phyloP scores from a whole-genome alignment of 2,329 filamentous ascomycete genomes.

The Ophiostoma novo-ulmi region DNA sequence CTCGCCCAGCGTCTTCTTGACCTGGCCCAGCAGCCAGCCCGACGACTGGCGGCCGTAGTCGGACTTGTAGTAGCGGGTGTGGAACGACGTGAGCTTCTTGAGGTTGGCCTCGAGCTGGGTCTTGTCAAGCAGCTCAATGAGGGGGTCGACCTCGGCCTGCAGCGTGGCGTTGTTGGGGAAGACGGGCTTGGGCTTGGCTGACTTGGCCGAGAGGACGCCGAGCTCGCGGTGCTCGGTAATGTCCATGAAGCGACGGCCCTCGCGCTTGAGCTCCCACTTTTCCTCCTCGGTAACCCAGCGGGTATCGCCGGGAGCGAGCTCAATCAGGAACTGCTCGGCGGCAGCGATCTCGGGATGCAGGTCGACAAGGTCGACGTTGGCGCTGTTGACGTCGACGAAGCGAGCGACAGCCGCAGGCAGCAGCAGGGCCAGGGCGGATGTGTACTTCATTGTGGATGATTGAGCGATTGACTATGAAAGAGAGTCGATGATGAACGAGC shows the following conservation, averaged over 20 bases:
- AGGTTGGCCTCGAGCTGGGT: constrained; percentile 71
- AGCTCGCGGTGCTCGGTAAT: constrained; percentile 71
- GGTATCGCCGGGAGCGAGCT: constrained; percentile 76
- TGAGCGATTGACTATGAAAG: background rate
- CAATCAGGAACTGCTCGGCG: constrained; percentile 65
- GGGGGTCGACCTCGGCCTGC: constrained; percentile 59
- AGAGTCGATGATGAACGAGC: background rate
- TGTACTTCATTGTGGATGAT: constrained; percentile 45
- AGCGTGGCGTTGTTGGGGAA: constrained; percentile 41
- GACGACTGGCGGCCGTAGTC: constrained; percentile 77
- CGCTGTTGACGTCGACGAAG: constrained; percentile 51
- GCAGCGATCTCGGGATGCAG: constrained; percentile 40
- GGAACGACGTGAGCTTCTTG: constrained; percentile 70
- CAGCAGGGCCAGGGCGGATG: constrained; percentile 48
- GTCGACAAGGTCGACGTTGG: constrained; percentile 48
- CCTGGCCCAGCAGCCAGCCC: constrained; percentile 74
- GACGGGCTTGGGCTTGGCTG: constrained; percentile 63
- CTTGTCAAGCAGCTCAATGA: constrained; percentile 67
- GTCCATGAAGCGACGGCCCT: constrained; percentile 88
- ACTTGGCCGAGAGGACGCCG: constrained; percentile 43
- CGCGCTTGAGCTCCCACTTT: constrained; percentile 85
- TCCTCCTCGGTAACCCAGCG: constrained; percentile 88
- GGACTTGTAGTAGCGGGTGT: constrained; percentile 75
- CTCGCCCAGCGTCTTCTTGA: constrained; percentile 64
- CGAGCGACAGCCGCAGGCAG: constrained; percentile 52